These are phyloP conservation scores for Fusarium sp. DNA, from an alignment of 2,329 filamentous ascomycete genomes.

Conservation along the genomic window DNA sequence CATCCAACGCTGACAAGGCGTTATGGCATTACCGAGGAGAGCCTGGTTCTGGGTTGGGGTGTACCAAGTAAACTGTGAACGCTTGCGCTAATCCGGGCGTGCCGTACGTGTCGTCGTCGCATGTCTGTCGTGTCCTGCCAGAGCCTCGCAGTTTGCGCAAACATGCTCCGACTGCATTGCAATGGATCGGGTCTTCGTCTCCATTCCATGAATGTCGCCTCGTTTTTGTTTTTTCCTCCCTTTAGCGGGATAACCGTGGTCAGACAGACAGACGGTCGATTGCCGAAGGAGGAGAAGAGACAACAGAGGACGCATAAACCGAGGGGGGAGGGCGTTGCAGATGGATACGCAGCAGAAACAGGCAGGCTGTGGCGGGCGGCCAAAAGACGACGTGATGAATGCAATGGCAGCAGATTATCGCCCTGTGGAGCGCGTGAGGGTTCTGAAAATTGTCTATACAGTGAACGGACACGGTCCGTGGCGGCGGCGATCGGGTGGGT, in stretches of 20 bases:
- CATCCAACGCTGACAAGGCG: conserved; percentile 47
- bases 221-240: conserved; percentile 1
- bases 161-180: neutral
- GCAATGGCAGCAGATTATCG: conserved; percentile 43
- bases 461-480: conserved; percentile 31
- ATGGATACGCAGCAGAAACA: conserved; percentile 27
- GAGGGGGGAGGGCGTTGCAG: conserved; percentile 9
- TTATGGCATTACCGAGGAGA: conserved; percentile 39
- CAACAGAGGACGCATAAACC: conserved; percentile 19
- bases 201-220: conserved; percentile 1
- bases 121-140: neutral
- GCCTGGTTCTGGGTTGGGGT: conserved; percentile 23
- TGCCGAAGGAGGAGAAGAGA: conserved; percentile 13
- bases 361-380: conserved; percentile 37
- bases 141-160: conserved; percentile 9
- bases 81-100: conserved; percentile 15
- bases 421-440: conserved; percentile 42
- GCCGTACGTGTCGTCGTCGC: neutral
- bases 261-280: conserved; percentile 6
- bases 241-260: conserved; percentile 1
- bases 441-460: conserved; percentile 46
- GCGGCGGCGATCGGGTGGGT: neutral
- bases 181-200: neutral
- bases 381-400: conserved; percentile 38
- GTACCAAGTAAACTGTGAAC: conserved; percentile 24